A percentile compares a stretch with the other conserved stretches of the same genome.
phyloP scores from a whole-genome alignment of 2,329 filamentous ascomycete species.

The Zymoseptoria passerinii region DNA sequence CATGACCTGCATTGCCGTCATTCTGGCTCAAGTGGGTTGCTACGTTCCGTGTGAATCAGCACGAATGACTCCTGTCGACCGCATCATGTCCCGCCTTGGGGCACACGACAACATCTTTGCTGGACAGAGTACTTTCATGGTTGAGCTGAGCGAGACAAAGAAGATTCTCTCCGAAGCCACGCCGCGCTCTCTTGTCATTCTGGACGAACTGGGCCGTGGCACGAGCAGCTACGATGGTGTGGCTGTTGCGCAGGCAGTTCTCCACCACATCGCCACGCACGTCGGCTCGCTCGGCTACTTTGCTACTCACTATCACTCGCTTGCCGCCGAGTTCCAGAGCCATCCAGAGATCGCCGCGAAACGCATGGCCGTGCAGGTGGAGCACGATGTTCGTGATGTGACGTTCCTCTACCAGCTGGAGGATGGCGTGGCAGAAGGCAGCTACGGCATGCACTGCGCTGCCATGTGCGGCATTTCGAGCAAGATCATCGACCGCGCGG shows the following conservation, averaged over 20 bases:
- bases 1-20: conserved; percentile 95
- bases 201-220: conserved; percentile 91
- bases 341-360: conserved; percentile 82
- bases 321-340: conserved; percentile 79
- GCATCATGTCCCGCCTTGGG: conserved; percentile 96
- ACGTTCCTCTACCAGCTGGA: conserved; percentile 95
- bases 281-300: conserved; percentile 95
- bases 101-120: conserved; percentile 99
- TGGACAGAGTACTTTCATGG: conserved; percentile 95
- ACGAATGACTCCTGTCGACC: conserved; percentile 79
- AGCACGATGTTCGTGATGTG: conserved; percentile 74
- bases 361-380: conserved; percentile 91
- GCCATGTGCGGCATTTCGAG: conserved; percentile 91
- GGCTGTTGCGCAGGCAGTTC: conserved; percentile 87
- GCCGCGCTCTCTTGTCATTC: conserved; percentile 85
- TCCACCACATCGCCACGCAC: conserved; percentile 92
- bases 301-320: conserved; percentile 91
- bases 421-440: conserved; percentile 86
- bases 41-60: conserved; percentile 79
- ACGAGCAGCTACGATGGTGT: conserved; percentile 95
- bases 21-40: conserved; percentile 94
- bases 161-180: conserved; percentile 95
- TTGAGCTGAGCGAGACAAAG: conserved; percentile 93
- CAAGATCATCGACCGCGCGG: conserved; percentile 75
- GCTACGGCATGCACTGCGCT: conserved; percentile 98